These are phyloP conservation scores for Nicotiana noctiflora DNA, from an alignment of 257 asterid genomes.

Conservation along the genomic window DNA sequence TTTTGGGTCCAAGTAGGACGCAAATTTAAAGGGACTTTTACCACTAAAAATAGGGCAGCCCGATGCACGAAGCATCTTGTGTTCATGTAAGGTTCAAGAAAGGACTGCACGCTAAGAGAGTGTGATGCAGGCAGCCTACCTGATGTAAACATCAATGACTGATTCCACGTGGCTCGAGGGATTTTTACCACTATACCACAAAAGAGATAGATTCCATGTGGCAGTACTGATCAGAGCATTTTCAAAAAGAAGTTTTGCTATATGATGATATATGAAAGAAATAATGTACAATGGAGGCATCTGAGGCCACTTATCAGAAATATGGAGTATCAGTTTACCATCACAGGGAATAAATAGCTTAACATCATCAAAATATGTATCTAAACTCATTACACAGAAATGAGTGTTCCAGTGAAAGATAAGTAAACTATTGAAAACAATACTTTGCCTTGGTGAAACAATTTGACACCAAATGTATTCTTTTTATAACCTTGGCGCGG, in stretches of 20 bases:
- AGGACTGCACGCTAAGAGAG: too few relatives aligned
- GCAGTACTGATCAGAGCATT: not conserved
- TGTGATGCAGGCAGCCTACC: too few relatives aligned
- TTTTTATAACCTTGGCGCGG: slow-evolving; percentile 5
- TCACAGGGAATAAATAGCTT: not conserved
- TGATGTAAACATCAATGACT: too few relatives aligned
- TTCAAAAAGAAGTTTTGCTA: not conserved
- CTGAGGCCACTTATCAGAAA: not conserved
- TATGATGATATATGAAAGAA: not conserved
- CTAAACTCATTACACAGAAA: not conserved
- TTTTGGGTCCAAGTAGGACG: too few relatives aligned
- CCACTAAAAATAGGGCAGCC: too few relatives aligned
- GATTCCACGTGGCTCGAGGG: too few relatives aligned
- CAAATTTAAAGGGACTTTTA: too few relatives aligned
- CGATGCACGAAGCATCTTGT: too few relatives aligned
- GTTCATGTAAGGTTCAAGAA: too few relatives aligned
- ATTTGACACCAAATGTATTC: not conserved
- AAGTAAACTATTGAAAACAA: slow-evolving; percentile 8
- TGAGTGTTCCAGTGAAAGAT: not conserved
- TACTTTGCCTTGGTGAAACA: not conserved
- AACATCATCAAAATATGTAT: not conserved
- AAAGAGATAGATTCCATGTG: not conserved
- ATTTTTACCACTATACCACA: not conserved
- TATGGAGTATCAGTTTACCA: not conserved
- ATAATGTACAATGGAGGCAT: not conserved